Base-by-base conservation (phyloP, 2,329 filamentous ascomycete species). In the Didymella sp. region DNA sequence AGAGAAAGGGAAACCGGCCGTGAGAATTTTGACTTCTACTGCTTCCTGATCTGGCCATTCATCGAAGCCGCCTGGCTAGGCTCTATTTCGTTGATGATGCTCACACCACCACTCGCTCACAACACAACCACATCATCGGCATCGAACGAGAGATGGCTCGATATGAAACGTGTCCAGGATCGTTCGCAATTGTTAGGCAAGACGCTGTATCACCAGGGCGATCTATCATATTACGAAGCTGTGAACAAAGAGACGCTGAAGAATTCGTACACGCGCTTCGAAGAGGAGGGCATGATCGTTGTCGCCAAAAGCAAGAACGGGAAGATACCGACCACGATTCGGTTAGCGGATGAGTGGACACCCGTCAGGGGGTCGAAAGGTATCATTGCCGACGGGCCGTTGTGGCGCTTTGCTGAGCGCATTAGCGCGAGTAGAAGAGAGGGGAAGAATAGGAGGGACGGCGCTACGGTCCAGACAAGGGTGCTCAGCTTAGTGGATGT, bases 21-120 rank as follows among this genome's bases (percentile, higher is more conserved):
- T 33, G 95, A 99, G 76, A 98, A 97, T 69, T 99, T 90, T 70
- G 95, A 99, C 73, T 99, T 99, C 77, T 98, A 98, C 78, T 98
- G 94, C 78, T 99, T 98, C 82, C 79, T 99, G 19, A 92, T 99
- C 61, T 99, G 95, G 95, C 95, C 95, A 0, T 99, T 99, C 67
- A 93, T 98, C 64, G 95, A 99, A 76, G 90, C 93, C 0, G 89
- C 86, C 49, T 99, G 95, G 95, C 84, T 99, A 1, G 93, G 92
- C 11, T 90, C 92, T 0, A 89, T 98, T 0, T 92, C 90, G 0
- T 81, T 98, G 0, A 89, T 96, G 80, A 93, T 94, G 41, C 82
- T 98, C 13, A 89, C 91, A 0, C 92, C 93, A 1, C 92, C 91
- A 0, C 3, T 70, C 76, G 0, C 4, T 65, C 78, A 1, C 78